Percentiles rank a stretch among this genome's conserved stretches.
Evolutionary conservation across 805 yeast genomes (phyloP).

Genomic region (Kuraishia ogatae): DNA sequence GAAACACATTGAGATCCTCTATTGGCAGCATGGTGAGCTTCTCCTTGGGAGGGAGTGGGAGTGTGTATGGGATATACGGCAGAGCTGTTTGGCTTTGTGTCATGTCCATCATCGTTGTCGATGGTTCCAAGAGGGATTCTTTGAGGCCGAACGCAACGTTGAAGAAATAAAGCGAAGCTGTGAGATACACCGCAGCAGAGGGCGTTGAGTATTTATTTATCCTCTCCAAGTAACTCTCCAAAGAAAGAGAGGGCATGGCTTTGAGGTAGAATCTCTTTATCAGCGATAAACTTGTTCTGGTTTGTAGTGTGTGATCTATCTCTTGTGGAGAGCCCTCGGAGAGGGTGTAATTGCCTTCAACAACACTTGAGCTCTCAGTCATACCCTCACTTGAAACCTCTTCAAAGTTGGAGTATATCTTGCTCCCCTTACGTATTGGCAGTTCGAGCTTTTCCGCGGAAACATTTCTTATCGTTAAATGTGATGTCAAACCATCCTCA

Average conservation of each 20-base stretch:
- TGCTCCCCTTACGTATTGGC: constrained; percentile 16
- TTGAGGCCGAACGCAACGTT: constrained; percentile 19
- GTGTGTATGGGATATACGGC: constrained; percentile 2
- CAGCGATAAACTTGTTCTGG: constrained; percentile 3
- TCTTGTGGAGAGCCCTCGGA: not conserved
- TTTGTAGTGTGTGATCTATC: not conserved
- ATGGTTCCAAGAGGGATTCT: constrained; percentile 2
- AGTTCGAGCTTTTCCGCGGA: constrained; percentile 20
- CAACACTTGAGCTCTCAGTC: not conserved
- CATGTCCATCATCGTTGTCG: not conserved
- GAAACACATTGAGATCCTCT: constrained; percentile 27
- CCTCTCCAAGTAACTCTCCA: constrained; percentile 20
- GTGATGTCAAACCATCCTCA: not conserved
- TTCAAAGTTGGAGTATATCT: constrained; percentile 19
- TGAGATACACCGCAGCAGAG: constrained; percentile 21
- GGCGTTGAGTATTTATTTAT: constrained; percentile 19
- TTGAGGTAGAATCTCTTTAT: constrained; percentile 21
- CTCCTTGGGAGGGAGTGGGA: constrained; percentile 3
- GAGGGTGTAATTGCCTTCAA: not conserved
- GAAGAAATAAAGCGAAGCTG: constrained; percentile 22
- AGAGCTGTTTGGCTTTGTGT: not conserved
- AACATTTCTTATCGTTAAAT: not conserved
- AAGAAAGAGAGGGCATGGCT: constrained; percentile 19
- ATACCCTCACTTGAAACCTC: constrained; percentile 3
- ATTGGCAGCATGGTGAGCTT: constrained; percentile 18